Percentiles rank a stretch among this genome's conserved stretches.
These are phyloP conservation scores for Metschnikowia arizonensis DNA, from an alignment of 805 yeast species.

Conservation along the genomic window DNA sequence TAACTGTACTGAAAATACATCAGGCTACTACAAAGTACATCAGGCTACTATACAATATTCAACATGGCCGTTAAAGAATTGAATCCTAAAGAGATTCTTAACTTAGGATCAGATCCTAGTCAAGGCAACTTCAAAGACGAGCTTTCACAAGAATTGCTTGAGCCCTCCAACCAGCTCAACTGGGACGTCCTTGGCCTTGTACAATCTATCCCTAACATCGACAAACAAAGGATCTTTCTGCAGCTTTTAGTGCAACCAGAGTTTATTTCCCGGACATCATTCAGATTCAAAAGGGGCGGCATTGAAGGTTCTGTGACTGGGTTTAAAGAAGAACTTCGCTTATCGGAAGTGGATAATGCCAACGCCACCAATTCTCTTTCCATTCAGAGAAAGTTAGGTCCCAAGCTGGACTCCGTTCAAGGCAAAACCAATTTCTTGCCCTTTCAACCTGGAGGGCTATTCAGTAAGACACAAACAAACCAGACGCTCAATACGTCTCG, in stretches of 20 bases:
- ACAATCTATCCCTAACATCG: constrained; percentile 51
- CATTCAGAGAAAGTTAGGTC: constrained; percentile 60
- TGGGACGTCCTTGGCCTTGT: constrained; percentile 70
- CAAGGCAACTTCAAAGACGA: constrained; percentile 5
- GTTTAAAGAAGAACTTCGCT: constrained; percentile 51
- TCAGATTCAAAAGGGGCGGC: constrained; percentile 70
- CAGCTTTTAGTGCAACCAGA: constrained; percentile 57
- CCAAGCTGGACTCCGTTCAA: constrained; percentile 54
- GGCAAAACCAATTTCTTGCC: constrained; percentile 80
- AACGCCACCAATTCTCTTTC: constrained; percentile 70
- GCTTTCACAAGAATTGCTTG: constrained; percentile 41
- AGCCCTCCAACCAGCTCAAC: constrained; percentile 59
- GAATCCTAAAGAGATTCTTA: constrained; percentile 6
- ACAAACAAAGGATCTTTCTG: constrained; percentile 35
- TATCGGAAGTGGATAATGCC: constrained; percentile 47
- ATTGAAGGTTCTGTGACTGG: constrained; percentile 64
- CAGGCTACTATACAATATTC: no score
- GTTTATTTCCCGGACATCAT: constrained; percentile 56
- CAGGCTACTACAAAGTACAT: no score
- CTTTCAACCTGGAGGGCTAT: constrained; percentile 85
- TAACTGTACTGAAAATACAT: not conserved
- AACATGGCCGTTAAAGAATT: constrained; percentile 1
- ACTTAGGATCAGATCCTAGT: not conserved
- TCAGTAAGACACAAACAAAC: constrained; percentile 19
- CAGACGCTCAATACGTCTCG: constrained; percentile 14